Percentiles rank a stretch among this genome's conserved stretches.
Evolutionary conservation across 1,284 basidiomycete species (phyloP).

Genomic region (Stygiomarasmius scandens): DNA sequence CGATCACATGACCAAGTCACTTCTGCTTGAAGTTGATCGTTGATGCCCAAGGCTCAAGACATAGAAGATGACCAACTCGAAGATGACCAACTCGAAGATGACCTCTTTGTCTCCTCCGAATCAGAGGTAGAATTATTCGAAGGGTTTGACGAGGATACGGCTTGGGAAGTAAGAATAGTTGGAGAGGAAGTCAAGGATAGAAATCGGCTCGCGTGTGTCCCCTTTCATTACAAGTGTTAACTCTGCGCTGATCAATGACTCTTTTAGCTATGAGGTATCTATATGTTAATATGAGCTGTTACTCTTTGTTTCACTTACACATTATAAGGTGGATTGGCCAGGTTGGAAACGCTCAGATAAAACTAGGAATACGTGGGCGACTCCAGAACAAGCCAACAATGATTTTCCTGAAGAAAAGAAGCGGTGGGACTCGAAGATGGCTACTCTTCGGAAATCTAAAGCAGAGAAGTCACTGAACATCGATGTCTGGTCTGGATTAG

Average conservation of each 20-base stretch:
- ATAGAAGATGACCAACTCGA: too few relatives aligned
- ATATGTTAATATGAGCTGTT: not conserved
- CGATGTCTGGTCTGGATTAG: not conserved
- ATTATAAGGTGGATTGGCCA: not conserved
- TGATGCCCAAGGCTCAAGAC: too few relatives aligned
- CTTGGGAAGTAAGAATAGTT: not conserved
- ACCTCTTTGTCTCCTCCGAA: not conserved
- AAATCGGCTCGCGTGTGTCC: not conserved
- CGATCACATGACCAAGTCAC: not conserved
- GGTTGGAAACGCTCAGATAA: not conserved
- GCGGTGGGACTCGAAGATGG: not conserved
- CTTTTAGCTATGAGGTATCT: not conserved
- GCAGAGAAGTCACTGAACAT: not conserved
- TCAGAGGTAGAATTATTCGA: not conserved
- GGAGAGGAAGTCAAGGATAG: not conserved
- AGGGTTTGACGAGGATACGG: not conserved
- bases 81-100: not conserved
- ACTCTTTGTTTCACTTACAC: not conserved
- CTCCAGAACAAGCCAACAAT: not conserved
- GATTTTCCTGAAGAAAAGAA: not conserved
- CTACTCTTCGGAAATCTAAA: not conserved
- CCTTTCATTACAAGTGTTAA: not conserved
- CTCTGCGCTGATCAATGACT: not conserved
- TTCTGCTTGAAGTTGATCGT: too few relatives aligned
- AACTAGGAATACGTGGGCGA: not conserved